Conservation (phyloP, 2,329 filamentous ascomycete species). For the Alternaria triticimaculans region DNA sequence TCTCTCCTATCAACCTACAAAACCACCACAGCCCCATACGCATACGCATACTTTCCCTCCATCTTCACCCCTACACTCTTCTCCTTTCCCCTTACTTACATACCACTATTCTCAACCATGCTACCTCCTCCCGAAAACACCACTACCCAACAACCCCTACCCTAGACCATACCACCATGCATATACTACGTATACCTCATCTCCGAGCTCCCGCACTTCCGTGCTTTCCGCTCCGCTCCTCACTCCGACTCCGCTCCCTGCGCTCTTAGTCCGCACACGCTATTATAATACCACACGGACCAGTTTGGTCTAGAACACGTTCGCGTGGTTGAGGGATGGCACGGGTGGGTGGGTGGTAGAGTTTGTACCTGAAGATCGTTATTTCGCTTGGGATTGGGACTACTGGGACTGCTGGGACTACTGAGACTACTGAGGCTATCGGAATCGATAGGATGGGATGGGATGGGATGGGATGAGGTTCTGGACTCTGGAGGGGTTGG, state of each 20-base stretch:
- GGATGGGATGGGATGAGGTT: too few species aligned
- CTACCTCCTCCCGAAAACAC: neutral
- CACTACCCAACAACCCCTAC: neutral
- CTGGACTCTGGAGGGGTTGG: neutral
- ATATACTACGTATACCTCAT: neutral
- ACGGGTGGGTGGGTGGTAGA: neutral
- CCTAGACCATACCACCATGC: neutral
- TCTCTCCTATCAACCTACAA: fast-evolving
- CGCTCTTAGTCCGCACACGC: neutral
- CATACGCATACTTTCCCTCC: neutral
- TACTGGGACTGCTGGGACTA: neutral
- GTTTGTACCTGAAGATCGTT: neutral
- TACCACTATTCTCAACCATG: neutral
- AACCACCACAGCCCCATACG: neutral
- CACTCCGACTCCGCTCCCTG: neutral
- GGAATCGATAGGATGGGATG: neutral
- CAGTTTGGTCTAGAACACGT: neutral
- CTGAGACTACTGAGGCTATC: neutral
- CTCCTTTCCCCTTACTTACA: neutral
- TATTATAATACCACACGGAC: neutral
- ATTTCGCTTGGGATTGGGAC: neutral
- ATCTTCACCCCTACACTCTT: neutral
- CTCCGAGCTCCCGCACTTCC: neutral
- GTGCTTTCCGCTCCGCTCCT: neutral
- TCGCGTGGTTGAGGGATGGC: neutral